These are phyloP conservation scores for Aspergillus cristatus DNA, from an alignment of 495 filamentous ascomycete genomes.

Conservation along the genomic window DNA sequence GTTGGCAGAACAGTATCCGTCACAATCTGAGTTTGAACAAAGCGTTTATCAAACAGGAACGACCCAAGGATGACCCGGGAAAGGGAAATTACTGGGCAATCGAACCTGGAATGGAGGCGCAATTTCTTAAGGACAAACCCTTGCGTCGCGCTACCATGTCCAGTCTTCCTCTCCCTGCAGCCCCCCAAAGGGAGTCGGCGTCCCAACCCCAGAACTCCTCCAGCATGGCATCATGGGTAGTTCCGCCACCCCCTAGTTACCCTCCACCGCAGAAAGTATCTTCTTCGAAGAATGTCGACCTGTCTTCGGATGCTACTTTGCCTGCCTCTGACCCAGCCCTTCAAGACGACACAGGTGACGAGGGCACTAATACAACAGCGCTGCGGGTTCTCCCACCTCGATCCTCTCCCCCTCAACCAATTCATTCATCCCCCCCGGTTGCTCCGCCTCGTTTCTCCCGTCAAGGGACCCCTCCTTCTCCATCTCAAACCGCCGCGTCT, in stretches of 20 bases:
- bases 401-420: constrained; percentile 55
- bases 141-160: constrained; percentile 47
- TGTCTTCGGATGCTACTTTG: constrained; percentile 93
- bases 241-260: constrained; percentile 22
- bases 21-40: constrained; percentile 98
- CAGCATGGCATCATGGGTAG: constrained; percentile 33
- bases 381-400: constrained; percentile 30
- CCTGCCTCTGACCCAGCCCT: constrained; percentile 70
- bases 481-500: constrained; percentile 46
- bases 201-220: constrained; percentile 20
- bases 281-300: constrained; percentile 38
- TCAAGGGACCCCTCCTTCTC: constrained; percentile 68
- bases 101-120: constrained; percentile 72
- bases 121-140: constrained; percentile 81
- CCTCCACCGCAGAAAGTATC: constrained; percentile 5
- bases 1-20: constrained; percentile 98
- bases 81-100: constrained; percentile 99
- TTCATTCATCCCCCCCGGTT: constrained; percentile 83
- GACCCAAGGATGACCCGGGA: constrained; percentile 93
- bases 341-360: constrained; percentile 55
- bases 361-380: constrained; percentile 24
- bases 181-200: constrained; percentile 24
- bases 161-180: constrained; percentile 31
- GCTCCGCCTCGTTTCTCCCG: constrained; percentile 51
- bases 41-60: constrained; percentile 90